phyloP scores from a whole-genome alignment of 1,284 basidiomycete genomes.

The Serendipita sp. region DNA sequence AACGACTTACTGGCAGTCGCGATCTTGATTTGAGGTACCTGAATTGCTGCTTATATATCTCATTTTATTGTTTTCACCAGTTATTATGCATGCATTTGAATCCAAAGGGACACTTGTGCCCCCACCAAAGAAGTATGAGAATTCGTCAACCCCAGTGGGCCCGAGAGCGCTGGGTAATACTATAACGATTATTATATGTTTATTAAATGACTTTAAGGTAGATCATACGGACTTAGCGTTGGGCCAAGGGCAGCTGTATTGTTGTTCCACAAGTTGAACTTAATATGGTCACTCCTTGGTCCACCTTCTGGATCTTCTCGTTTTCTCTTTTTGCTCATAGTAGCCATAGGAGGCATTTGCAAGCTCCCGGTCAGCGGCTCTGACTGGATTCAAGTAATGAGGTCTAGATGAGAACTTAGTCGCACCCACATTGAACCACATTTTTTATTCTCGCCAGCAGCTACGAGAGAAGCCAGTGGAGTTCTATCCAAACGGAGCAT shows the following conservation, averaged over 20 bases:
- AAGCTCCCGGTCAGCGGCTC: too few relatives aligned
- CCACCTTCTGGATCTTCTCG: slow-evolving; percentile 23
- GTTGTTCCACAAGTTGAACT: neutral
- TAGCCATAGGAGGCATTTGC: slow-evolving; percentile 10
- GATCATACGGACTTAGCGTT: neutral
- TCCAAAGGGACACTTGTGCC: neutral
- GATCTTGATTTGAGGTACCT: slow-evolving; percentile 37
- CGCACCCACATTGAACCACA: too few relatives aligned
- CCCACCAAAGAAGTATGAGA: too few relatives aligned
- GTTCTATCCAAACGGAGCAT: too few relatives aligned
- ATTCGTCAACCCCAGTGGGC: too few relatives aligned
- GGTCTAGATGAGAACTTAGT: too few relatives aligned
- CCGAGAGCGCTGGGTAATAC: too few relatives aligned
- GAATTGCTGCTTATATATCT: slow-evolving; percentile 36
- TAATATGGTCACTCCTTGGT: too few relatives aligned
- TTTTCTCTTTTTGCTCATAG: slow-evolving; percentile 47
- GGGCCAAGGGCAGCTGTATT: neutral
- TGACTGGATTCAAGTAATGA: too few relatives aligned
- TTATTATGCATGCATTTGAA: slow-evolving; percentile 31
- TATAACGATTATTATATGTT: too few relatives aligned
- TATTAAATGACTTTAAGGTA: neutral
- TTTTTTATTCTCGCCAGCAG: too few relatives aligned
- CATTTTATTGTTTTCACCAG: slow-evolving; percentile 56
- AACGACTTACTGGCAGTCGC: slow-evolving; percentile 21
- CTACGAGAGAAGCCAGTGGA: too few relatives aligned